phyloP scores from a whole-genome alignment of 83 land plant genomes.

The Diphasiastrum complanatum region DNA sequence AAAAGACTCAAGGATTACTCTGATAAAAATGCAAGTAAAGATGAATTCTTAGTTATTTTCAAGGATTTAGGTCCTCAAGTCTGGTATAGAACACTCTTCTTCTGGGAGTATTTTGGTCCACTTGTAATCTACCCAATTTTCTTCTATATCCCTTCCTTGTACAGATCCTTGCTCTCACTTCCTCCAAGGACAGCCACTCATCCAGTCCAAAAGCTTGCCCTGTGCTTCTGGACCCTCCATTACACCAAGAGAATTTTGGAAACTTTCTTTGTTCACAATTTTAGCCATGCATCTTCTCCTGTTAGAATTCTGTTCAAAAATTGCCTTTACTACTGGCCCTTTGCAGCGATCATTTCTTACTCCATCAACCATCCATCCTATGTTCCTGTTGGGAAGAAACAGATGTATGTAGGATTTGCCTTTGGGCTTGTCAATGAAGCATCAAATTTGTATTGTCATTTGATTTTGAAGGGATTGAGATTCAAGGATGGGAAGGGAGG shows the following conservation, averaged over 20 bases:
- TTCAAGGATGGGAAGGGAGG: neutral
- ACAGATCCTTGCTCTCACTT: neutral
- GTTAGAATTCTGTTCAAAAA: neutral
- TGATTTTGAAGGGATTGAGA: neutral
- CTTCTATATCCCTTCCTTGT: neutral
- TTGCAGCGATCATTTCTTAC: conserved; percentile 1
- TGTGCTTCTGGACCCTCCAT: conserved; percentile 6
- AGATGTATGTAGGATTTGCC: neutral
- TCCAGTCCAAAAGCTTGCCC: neutral
- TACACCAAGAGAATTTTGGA: conserved; percentile 7
- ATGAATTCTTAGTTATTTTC: too few species aligned
- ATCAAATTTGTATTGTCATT: neutral
- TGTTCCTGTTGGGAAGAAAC: neutral
- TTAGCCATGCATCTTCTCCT: conserved; percentile 5
- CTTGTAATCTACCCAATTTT: neutral
- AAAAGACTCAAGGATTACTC: too few species aligned
- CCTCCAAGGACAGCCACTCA: conserved; percentile 2
- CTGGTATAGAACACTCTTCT: conserved; percentile 1
- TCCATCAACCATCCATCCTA: conserved; percentile 2
- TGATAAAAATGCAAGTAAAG: too few species aligned
- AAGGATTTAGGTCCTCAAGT: conserved; percentile 8
- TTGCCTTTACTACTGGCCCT: conserved; percentile 1
- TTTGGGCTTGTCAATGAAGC: neutral
- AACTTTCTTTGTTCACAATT: conserved; percentile 3
- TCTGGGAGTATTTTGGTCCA: conserved; percentile 6